These are phyloP conservation scores for Luvunga scandens DNA, from an alignment of 345 rosid genomes.

Conservation along the genomic window DNA sequence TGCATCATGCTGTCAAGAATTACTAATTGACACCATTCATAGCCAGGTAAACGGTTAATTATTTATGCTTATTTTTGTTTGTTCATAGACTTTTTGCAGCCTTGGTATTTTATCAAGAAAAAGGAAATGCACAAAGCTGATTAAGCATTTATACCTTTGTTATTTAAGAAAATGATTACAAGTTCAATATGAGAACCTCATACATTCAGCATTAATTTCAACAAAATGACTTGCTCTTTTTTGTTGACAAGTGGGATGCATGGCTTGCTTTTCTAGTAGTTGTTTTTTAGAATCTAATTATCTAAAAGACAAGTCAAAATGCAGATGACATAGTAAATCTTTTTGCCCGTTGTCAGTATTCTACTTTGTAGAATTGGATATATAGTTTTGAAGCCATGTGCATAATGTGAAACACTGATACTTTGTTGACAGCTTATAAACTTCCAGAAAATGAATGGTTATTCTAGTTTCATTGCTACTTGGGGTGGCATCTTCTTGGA, in stretches of 20 bases:
- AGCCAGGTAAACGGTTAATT: constrained; percentile 62
- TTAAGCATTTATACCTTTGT: not conserved
- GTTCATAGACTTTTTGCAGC: not conserved
- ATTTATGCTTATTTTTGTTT: not conserved
- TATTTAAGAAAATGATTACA: not conserved
- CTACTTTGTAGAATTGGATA: no score
- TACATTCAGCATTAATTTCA: not conserved
- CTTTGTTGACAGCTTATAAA: not conserved
- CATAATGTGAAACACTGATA: not conserved
- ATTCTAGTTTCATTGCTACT: not conserved
- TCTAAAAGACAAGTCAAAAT: not conserved
- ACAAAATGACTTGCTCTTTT: not conserved
- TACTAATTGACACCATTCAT: constrained; percentile 54
- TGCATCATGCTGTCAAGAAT: constrained; percentile 73
- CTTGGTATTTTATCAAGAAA: not conserved
- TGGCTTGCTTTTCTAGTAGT: not conserved
- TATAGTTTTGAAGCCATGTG: not conserved
- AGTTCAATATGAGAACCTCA: not conserved
- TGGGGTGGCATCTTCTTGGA: not conserved
- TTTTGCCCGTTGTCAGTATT: not conserved
- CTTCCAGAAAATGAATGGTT: not conserved
- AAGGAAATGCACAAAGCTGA: not conserved
- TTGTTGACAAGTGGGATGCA: not conserved
- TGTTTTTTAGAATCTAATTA: not conserved
- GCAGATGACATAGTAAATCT: not conserved